Evolutionary conservation across 1,284 basidiomycete genomes (phyloP).

Genomic region (Vanrija humicola): DNA sequence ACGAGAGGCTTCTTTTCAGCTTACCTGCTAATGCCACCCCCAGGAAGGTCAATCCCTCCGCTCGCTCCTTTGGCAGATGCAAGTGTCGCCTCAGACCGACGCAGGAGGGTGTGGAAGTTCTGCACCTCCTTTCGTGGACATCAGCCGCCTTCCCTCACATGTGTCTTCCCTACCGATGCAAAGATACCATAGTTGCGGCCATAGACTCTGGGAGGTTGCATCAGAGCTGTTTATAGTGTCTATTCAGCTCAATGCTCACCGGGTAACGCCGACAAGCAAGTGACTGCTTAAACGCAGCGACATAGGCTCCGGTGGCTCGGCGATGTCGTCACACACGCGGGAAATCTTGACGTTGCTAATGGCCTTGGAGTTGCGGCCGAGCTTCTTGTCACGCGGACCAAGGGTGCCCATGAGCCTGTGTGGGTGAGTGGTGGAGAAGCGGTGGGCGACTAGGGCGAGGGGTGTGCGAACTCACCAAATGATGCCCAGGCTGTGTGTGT

Average conservation of each 20-base stretch:
- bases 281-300: constrained; percentile 79
- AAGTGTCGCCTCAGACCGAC: constrained; percentile 13
- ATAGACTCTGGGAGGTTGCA: constrained; percentile 23
- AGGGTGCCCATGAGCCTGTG: constrained; percentile 80
- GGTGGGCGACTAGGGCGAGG: not conserved
- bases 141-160: not conserved
- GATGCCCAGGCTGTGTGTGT: constrained; percentile 32
- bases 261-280: constrained; percentile 76
- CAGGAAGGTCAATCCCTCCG: constrained; percentile 29
- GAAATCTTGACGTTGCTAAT: constrained; percentile 74
- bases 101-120: constrained; percentile 27
- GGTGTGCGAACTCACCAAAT: constrained; percentile 29
- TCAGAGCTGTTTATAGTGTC: not conserved
- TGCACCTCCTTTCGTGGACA: constrained; percentile 25
- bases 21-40: constrained; percentile 34
- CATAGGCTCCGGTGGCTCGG: constrained; percentile 74
- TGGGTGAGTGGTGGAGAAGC: not conserved
- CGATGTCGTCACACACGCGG: constrained; percentile 71
- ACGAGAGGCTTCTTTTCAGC: not conserved
- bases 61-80: no score
- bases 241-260: constrained; percentile 54
- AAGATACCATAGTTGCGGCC: constrained; percentile 37
- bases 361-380: constrained; percentile 62
- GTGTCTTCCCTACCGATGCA: no score
- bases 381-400: constrained; percentile 74